Conservation (phyloP, 352 stramenopile species). For the Blastocystis sp. region DNA sequence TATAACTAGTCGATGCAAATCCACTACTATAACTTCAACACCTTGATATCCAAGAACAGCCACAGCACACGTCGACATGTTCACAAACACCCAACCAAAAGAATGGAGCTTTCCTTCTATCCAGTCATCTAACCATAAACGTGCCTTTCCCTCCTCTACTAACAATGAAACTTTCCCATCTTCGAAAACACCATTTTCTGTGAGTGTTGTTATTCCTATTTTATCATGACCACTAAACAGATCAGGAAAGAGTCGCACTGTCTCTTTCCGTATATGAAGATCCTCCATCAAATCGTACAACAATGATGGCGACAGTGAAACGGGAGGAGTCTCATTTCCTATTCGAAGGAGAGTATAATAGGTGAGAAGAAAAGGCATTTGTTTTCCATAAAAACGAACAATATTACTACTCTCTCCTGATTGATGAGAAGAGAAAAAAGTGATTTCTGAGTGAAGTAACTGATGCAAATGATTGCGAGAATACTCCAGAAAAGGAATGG, state of each 20-base stretch:
- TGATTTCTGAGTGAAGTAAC: not conserved
- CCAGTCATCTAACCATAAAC: too few relatives aligned
- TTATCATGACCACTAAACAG: not conserved
- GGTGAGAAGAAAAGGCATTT: not conserved
- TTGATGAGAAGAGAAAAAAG: not conserved
- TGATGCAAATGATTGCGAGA: not conserved
- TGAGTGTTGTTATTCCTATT: too few relatives aligned
- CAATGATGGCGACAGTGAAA: not conserved
- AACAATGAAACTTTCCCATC: too few relatives aligned
- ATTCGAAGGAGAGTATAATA: not conserved
- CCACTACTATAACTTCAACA: not conserved
- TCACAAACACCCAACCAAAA: not conserved
- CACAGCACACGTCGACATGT: not conserved
- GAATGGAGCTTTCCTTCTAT: not conserved
- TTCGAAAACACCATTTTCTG: too few relatives aligned
- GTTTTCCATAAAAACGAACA: not conserved
- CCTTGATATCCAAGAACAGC: not conserved
- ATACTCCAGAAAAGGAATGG: not conserved
- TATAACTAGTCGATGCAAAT: not conserved
- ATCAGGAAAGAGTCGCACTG: not conserved
- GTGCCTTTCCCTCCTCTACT: too few relatives aligned
- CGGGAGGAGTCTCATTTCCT: not conserved
- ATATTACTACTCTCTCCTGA: not conserved
- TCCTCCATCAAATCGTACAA: not conserved
- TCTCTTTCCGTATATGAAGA: not conserved